Evolutionary conservation across 1,139 yeast genomes (phyloP).

Genomic region (Debaryomyces sp.): DNA sequence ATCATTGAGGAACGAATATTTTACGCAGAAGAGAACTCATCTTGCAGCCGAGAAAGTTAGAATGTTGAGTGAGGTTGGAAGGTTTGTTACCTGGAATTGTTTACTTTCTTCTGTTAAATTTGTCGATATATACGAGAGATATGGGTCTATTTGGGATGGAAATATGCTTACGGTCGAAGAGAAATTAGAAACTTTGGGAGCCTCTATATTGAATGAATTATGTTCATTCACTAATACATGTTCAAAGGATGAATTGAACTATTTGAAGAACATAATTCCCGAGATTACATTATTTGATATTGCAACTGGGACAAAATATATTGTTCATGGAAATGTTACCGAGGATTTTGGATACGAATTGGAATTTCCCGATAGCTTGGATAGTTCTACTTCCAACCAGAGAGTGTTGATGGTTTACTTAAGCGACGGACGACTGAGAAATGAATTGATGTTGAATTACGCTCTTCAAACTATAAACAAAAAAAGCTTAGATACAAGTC

Average conservation of each 20-base stretch:
- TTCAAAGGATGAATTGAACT: slow-evolving; percentile 15
- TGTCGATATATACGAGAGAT: slow-evolving; percentile 26
- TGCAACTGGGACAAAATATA: slow-evolving; percentile 3
- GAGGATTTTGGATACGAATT: not conserved
- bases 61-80: slow-evolving; percentile 37
- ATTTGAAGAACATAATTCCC: slow-evolving; percentile 21
- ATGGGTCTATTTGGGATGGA: slow-evolving; percentile 25
- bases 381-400: slow-evolving; percentile 13
- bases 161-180: slow-evolving; percentile 10
- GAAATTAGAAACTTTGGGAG: slow-evolving; percentile 18
- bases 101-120: slow-evolving; percentile 20
- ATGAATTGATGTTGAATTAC: slow-evolving; percentile 5
- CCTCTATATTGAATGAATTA: slow-evolving; percentile 28
- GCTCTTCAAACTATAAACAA: not conserved
- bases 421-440: slow-evolving; percentile 20
- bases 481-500: slow-evolving; percentile 8
- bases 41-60: slow-evolving; percentile 44
- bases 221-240: slow-evolving; percentile 22
- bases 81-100: slow-evolving; percentile 41
- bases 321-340: slow-evolving; percentile 6
- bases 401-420: slow-evolving; percentile 20
- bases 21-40: slow-evolving; percentile 38
- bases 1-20: slow-evolving; percentile 39
- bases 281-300: slow-evolving; percentile 20
- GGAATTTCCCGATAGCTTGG: slow-evolving; percentile 4